These are phyloP conservation scores for Tetracladium setigerum DNA, from an alignment of 495 filamentous ascomycete genomes.

Conservation along the genomic window DNA sequence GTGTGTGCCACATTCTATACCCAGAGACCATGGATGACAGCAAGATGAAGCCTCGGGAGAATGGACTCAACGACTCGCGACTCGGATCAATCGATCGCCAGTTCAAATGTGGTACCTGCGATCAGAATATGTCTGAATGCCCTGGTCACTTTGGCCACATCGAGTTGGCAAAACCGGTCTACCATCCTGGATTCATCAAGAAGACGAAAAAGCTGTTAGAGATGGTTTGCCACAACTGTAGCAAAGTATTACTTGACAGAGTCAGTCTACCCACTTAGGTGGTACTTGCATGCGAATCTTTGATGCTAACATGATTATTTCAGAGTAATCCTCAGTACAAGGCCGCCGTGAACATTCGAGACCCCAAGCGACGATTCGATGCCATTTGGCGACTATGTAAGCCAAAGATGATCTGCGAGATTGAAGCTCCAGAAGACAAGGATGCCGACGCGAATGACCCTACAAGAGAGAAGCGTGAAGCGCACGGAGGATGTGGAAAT, in stretches of 20 bases:
- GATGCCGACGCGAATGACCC: constrained; percentile 44
- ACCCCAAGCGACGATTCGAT: constrained; percentile 90
- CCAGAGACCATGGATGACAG: constrained; percentile 99
- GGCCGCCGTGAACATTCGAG: constrained; percentile 72
- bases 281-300: constrained; percentile 37
- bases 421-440: constrained; percentile 56
- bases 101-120: constrained; percentile 90
- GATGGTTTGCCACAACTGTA: constrained; percentile 96
- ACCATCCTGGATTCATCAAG: constrained; percentile 90
- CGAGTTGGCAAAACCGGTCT: constrained; percentile 90
- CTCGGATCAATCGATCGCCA: constrained; percentile 92
- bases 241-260: constrained; percentile 88
- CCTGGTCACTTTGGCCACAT: constrained; percentile 98
- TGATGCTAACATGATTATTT: constrained; percentile 53
- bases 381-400: constrained; percentile 84
- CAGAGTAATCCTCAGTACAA: constrained; percentile 79
- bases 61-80: constrained; percentile 87
- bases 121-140: constrained; percentile 89
- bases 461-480: constrained; percentile 35
- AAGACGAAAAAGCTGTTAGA: constrained; percentile 98
- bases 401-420: constrained; percentile 73
- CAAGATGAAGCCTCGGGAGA: constrained; percentile 74
- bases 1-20: constrained; percentile 84
- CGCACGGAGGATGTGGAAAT: constrained; percentile 91
- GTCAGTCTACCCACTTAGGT: constrained; percentile 56